Evolutionary conservation across 768 basidiomycete species (phyloP).

Genomic region (Termitomyces sp.): DNA sequence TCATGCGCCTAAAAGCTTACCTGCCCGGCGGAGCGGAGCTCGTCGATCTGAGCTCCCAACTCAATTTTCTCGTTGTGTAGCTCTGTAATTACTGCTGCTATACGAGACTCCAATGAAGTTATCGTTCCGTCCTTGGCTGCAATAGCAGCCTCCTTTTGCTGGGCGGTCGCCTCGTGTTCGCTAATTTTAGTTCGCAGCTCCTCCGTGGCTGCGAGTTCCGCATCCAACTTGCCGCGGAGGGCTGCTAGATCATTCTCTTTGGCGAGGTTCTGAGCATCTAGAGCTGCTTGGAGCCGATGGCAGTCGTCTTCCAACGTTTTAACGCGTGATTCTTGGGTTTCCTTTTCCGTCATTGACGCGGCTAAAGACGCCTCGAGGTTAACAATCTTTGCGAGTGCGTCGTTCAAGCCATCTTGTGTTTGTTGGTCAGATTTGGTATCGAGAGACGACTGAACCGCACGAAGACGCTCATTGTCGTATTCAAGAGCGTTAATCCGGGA

Average conservation of each 20-base stretch:
- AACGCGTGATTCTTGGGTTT: conserved; percentile 37
- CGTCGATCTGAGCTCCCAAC: conserved; percentile 69
- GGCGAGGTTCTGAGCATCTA: conserved; percentile 43
- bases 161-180: conserved; percentile 43
- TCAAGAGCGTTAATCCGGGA: conserved; percentile 57
- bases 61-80: conserved; percentile 57
- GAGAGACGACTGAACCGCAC: conserved; percentile 21
- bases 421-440: conserved; percentile 35
- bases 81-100: conserved; percentile 23
- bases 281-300: conserved; percentile 28
- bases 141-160: conserved; percentile 44
- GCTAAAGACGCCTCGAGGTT: conserved; percentile 39
- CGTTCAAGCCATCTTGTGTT: conserved; percentile 41
- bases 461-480: conserved; percentile 63
- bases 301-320: conserved; percentile 42
- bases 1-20: conserved; percentile 30
- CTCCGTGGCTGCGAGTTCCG: conserved; percentile 34
- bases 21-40: conserved; percentile 84
- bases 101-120: conserved; percentile 35
- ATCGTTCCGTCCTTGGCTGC: conserved; percentile 60
- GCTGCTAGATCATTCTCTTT: conserved; percentile 30
- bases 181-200: conserved; percentile 49
- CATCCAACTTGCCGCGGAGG: conserved; percentile 28
- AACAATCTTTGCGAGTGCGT: conserved; percentile 29
- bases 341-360: conserved; percentile 33